Conservation (phyloP, 257 asterid genomes). For the Fraxinus pennsylvanica region DNA sequence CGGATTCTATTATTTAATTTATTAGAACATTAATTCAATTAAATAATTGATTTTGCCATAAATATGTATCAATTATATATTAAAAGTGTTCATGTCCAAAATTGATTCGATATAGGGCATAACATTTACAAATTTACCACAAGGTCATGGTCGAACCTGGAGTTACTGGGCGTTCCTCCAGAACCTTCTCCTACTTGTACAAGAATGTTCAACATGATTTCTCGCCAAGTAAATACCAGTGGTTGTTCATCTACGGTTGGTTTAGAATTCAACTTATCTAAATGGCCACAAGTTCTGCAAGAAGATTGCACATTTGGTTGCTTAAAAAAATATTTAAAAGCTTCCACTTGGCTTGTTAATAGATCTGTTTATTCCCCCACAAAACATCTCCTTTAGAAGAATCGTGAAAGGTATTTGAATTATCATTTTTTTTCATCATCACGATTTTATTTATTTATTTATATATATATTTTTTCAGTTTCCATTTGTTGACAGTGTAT, state of each 20-base stretch:
- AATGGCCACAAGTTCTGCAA: slow-evolving; percentile 60
- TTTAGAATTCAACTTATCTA: slow-evolving; percentile 34
- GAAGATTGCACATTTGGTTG: slow-evolving; percentile 36
- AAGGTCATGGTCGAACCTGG: slow-evolving; percentile 27
- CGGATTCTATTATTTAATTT: no score
- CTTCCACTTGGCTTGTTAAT: slow-evolving; percentile 29
- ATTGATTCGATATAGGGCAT: no score
- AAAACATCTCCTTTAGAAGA: slow-evolving; percentile 26
- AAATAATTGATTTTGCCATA: no score
- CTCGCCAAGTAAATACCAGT: slow-evolving; percentile 28
- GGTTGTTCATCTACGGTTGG: slow-evolving; percentile 33
- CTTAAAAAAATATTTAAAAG: slow-evolving; percentile 23
- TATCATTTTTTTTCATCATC: no score
- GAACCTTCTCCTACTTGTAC: slow-evolving; percentile 36
- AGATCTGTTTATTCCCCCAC: slow-evolving; percentile 30
- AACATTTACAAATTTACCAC: slow-evolving; percentile 6
- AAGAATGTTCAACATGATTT: slow-evolving; percentile 34
- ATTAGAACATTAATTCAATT: no score
- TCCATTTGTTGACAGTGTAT: background rate
- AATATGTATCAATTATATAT: no score
- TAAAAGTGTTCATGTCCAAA: no score
- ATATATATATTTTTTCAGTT: no score
- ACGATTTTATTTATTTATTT: no score
- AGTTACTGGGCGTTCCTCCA: slow-evolving; percentile 16
- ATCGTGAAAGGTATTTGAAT: slow-evolving; percentile 12